Base-by-base conservation (phyloP, 1,284 basidiomycete species). In the Porodaedalea pini region DNA sequence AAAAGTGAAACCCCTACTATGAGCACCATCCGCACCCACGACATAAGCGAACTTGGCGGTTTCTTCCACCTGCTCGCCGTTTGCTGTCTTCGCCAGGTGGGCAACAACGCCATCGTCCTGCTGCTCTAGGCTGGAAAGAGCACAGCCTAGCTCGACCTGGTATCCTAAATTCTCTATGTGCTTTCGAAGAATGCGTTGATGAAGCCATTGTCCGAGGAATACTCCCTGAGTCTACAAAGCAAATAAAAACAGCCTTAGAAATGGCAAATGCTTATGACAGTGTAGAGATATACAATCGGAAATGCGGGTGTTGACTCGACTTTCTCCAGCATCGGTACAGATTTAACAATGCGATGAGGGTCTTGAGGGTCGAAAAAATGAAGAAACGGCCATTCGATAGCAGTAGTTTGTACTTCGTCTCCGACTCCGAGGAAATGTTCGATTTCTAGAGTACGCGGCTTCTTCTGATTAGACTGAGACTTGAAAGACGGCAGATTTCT, bases 381-480 rank as follows among this genome's bases (percentile, higher is more conserved):
- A 3, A 54, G 17, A 2, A 31, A 15, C 13, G 53, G 21, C 31
- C 19, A 17, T 4, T 15, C n/a, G 11, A 27, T 2, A 7, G 25
- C 31, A 6, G 40, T 27, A n/a, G 19, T 56, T 15, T 32, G 5
- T n/a, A 57, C 34, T 19, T 57, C 56, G 1, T 51, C 29, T 10
- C 10, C 17, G 13, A 57, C 31, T n/a, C 56, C 56, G 6, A 57
- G 50, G 29, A 57, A 52, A 32, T 57, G 39, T 25, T 52, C 39
- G 25, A 57, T 44, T 44, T 57, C 56, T 3, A 52, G 36, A 21
- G 51, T 54, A 10, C 52, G 52, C 2, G 52, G 52, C 52, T 54
- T n/a, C n/a, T n/a, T n/a, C n/a, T n/a, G n/a, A n/a, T n/a, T n/a
- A n/a, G n/a, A n/a, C n/a, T n/a, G n/a, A n/a, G n/a, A n/a, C n/a